Base-by-base conservation (phyloP, 495 filamentous ascomycete species). In the Amphirosellinia nigrospora region DNA sequence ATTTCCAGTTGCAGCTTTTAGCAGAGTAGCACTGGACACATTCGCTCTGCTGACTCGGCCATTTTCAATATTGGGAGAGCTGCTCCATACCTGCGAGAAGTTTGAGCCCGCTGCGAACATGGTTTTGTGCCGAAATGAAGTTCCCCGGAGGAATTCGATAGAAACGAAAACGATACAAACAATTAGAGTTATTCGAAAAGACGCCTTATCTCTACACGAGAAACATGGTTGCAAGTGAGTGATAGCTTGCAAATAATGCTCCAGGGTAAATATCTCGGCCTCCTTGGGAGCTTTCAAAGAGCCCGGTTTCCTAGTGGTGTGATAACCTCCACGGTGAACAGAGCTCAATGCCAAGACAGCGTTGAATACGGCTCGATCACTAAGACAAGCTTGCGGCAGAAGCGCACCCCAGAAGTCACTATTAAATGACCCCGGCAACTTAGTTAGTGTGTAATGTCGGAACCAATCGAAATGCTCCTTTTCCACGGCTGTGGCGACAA, bases 391-490 rank as follows among this genome's bases (percentile, higher is more conserved):
- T 19, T 53, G 50, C 13, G 50, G 50, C 23, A 53, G 50, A 53
- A 53, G 50, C 26, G 26, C 30, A 30, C 13, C 50, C 50, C 50
- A 53, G 26, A 53, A 53, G 26, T 16, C 50, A 5, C 50, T 53
- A 13, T 53, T 53, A 53, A 53, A 53, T 28, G 50, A 53, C 50
- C 50, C 50, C 4, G 50, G 50, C 30, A 53, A 30, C 50, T 53
- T 53, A 13, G 50, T 16, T 2, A 53, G 23, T 13, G 50, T 53
- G 50, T 30, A 26, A 26, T 53, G 1, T 26, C 26, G 50, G 50
- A 53, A 53, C 50, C 50, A 53, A 53, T 53, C 50, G 50, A 53
- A 53, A 53, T 53, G 26, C 50, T 53, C 50, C 50, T 30, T 53
- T 16, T 53, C 50, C 13, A 16, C 26, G 3, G 26, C 50, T 23